Percentiles rank a stretch among this genome's conserved stretches.
These are phyloP conservation scores for Podospora pseudopauciseta DNA, from an alignment of 495 filamentous ascomycete genomes.

Conservation along the genomic window DNA sequence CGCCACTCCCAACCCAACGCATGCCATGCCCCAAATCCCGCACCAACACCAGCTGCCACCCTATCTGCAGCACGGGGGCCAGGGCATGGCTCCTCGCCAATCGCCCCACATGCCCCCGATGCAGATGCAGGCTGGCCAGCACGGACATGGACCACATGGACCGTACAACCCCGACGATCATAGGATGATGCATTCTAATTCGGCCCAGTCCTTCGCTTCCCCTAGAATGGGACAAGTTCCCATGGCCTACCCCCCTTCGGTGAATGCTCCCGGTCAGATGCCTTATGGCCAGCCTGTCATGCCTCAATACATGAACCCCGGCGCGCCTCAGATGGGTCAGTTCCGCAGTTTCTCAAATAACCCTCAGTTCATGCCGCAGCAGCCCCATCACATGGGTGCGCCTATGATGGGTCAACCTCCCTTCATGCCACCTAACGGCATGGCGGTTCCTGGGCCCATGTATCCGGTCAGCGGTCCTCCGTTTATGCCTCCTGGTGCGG, in stretches of 20 bases:
- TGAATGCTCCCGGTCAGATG: constrained; percentile 64
- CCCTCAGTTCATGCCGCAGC: constrained; percentile 64
- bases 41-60: constrained; percentile 77
- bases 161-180: constrained; percentile 73
- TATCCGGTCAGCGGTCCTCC: constrained; percentile 59
- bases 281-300: constrained; percentile 71
- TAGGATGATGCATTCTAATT: constrained; percentile 79
- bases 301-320: constrained; percentile 64
- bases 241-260: constrained; percentile 67
- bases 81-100: constrained; percentile 48
- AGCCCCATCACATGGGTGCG: constrained; percentile 57
- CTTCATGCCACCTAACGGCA: constrained; percentile 52
- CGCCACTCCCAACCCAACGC: constrained; percentile 63
- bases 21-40: constrained; percentile 55
- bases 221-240: constrained; percentile 67
- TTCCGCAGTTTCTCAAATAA: constrained; percentile 55
- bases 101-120: constrained; percentile 64
- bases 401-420: constrained; percentile 81
- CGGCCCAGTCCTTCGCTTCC: constrained; percentile 71
- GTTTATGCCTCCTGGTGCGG: constrained; percentile 59
- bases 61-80: constrained; percentile 53
- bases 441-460: constrained; percentile 62
- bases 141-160: constrained; percentile 56
- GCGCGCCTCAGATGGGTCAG: constrained; percentile 53
- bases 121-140: constrained; percentile 60